Conservation (phyloP, 345 rosid genomes). For the Corymbia maculata region DNA sequence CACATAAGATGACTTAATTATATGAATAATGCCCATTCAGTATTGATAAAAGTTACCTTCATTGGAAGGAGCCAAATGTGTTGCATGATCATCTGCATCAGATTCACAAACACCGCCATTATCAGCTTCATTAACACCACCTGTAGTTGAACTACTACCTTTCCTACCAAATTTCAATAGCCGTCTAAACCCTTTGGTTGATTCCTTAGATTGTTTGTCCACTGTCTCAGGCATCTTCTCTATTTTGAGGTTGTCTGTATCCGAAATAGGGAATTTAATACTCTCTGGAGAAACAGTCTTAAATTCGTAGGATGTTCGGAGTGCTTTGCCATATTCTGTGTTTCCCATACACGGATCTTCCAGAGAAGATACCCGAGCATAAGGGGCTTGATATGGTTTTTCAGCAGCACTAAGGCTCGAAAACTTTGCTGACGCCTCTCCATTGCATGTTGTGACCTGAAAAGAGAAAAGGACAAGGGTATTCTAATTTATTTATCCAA, state of each 20-base stretch:
- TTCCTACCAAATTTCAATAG: slow-evolving; percentile 86
- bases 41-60: slow-evolving; percentile 30
- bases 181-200: slow-evolving; percentile 56
- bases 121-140: slow-evolving; percentile 31
- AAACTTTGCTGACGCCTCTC: background rate
- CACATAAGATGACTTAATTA: background rate
- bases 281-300: slow-evolving; percentile 20
- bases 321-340: slow-evolving; percentile 48
- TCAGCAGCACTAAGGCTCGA: slow-evolving; percentile 9
- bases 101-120: slow-evolving; percentile 2
- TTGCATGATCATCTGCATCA: slow-evolving; percentile 23
- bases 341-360: slow-evolving; percentile 56
- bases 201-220: slow-evolving; percentile 57
- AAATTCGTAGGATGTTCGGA: slow-evolving; percentile 29
- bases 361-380: slow-evolving; percentile 64
- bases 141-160: slow-evolving; percentile 42
- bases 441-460: background rate
- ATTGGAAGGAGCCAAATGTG: slow-evolving; percentile 12
- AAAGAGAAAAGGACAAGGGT: background rate
- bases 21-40: background rate
- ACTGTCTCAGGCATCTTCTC: slow-evolving; percentile 56
- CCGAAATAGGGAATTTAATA: slow-evolving; percentile 37
- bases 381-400: slow-evolving; percentile 64
- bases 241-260: slow-evolving; percentile 25
- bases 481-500: background rate